phyloP scores from a whole-genome alignment of 257 asterid genomes.

The Solanum tacnaense region DNA sequence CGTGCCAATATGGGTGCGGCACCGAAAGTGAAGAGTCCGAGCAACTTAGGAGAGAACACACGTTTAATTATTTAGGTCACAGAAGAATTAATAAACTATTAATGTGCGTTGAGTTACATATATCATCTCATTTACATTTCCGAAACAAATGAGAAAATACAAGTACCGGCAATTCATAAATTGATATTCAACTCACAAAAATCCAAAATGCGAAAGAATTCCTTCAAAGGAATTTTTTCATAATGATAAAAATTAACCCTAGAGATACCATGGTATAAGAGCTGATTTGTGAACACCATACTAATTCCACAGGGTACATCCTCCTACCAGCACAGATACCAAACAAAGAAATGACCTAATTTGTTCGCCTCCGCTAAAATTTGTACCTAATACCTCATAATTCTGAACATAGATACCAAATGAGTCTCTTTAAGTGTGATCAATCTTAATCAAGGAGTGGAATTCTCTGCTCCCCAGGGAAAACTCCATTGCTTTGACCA shows the following conservation, averaged over 20 bases:
- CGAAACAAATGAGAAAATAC: not conserved
- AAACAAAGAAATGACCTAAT: not conserved
- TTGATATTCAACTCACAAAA: not conserved
- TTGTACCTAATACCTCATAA: not conserved
- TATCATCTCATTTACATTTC: not conserved
- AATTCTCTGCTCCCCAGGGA: not conserved
- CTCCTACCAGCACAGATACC: not conserved
- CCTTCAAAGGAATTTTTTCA: not conserved
- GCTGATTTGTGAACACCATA: not conserved
- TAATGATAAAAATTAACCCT: not conserved
- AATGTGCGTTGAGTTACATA: not conserved
- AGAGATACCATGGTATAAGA: not conserved
- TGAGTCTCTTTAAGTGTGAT: not conserved
- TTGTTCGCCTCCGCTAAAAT: not conserved
- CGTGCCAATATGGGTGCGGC: not conserved
- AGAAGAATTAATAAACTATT: not conserved
- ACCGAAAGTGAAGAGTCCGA: not conserved
- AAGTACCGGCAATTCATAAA: not conserved
- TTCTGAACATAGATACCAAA: not conserved
- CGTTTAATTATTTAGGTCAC: not conserved
- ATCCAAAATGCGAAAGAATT: not conserved
- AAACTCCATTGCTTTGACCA: not conserved
- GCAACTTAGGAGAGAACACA: not conserved
- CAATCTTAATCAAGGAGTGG: not conserved
- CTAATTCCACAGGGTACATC: not conserved